Conservation (phyloP, 495 filamentous ascomycete genomes). For the Tricharina praecox region DNA sequence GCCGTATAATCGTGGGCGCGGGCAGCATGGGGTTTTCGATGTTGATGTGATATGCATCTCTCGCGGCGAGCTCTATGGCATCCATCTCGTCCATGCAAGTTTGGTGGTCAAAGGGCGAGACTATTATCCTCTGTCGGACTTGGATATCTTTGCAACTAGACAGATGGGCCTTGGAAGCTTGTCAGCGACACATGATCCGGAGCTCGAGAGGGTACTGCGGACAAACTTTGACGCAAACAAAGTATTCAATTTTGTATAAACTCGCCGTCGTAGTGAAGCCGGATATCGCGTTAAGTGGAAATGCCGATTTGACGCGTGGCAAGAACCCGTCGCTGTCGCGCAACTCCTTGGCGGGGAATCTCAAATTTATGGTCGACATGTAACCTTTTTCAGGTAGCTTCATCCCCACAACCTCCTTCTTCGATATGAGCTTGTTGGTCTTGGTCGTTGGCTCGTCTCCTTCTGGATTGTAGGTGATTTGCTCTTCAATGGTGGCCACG, state of each 20-base stretch:
- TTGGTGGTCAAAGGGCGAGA: slow-evolving; percentile 87
- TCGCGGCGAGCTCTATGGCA: slow-evolving; percentile 84
- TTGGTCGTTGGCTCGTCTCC: slow-evolving; percentile 93
- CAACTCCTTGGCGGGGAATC: slow-evolving; percentile 81
- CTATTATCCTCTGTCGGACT: slow-evolving; percentile 83
- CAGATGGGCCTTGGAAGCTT: slow-evolving; percentile 53
- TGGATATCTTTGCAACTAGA: slow-evolving; percentile 79
- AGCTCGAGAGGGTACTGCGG: neutral
- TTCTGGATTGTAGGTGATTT: slow-evolving; percentile 93
- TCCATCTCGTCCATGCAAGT: slow-evolving; percentile 97
- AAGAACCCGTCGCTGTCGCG: slow-evolving; percentile 78
- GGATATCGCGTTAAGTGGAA: slow-evolving; percentile 72
- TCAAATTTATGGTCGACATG: slow-evolving; percentile 73
- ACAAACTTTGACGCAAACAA: slow-evolving; percentile 75
- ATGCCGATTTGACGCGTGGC: slow-evolving; percentile 65
- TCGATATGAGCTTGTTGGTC: slow-evolving; percentile 66
- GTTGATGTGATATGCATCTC: slow-evolving; percentile 72
- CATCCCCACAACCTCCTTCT: slow-evolving; percentile 61
- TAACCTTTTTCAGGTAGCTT: slow-evolving; percentile 78
- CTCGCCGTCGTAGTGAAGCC: slow-evolving; percentile 89
- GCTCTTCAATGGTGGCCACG: slow-evolving; percentile 85
- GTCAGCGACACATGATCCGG: slow-evolving; percentile 14
- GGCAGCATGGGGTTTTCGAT: slow-evolving; percentile 80
- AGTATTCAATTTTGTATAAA: slow-evolving; percentile 97
- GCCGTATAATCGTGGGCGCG: slow-evolving; percentile 59